Conservation (phyloP, 2,329 filamentous ascomycete species). For the Alternaria viburni region DNA sequence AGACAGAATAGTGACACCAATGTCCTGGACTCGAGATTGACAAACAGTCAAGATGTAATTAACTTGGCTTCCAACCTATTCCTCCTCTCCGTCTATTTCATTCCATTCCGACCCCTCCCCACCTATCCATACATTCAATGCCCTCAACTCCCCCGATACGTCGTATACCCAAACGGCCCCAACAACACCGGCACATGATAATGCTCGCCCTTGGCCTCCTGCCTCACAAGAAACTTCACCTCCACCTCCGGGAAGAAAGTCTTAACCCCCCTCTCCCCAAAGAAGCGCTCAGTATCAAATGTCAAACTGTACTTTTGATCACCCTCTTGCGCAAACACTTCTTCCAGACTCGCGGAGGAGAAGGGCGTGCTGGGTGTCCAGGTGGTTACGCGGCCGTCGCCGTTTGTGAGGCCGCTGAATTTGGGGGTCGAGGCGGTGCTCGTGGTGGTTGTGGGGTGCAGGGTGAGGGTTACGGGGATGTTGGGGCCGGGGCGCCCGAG, state of each 20-base stretch:
- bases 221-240: constrained; percentile 59
- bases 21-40: not conserved
- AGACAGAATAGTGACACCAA: not conserved
- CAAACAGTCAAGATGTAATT: not conserved
- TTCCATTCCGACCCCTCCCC: too few relatives aligned
- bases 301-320: constrained; percentile 70
- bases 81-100: not conserved
- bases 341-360: constrained; percentile 49
- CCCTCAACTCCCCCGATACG: constrained; percentile 68
- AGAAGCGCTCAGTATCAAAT: constrained; percentile 77
- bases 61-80: not conserved
- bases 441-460: constrained; percentile 39
- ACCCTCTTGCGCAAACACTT: constrained; percentile 39
- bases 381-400: constrained; percentile 73
- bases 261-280: constrained; percentile 62
- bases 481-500: constrained; percentile 70
- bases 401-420: constrained; percentile 72
- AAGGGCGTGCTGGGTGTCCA: constrained; percentile 66
- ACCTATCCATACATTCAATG: not conserved
- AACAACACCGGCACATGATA: constrained; percentile 82
- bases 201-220: constrained; percentile 61
- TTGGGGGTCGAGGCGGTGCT: constrained; percentile 51
- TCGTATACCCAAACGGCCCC: constrained; percentile 81
- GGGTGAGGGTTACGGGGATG: constrained; percentile 70
- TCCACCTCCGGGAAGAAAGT: constrained; percentile 65